These are phyloP conservation scores for Dothidotthia symphoricarpi DNA, from an alignment of 2,329 filamentous ascomycete species.

Conservation along the genomic window DNA sequence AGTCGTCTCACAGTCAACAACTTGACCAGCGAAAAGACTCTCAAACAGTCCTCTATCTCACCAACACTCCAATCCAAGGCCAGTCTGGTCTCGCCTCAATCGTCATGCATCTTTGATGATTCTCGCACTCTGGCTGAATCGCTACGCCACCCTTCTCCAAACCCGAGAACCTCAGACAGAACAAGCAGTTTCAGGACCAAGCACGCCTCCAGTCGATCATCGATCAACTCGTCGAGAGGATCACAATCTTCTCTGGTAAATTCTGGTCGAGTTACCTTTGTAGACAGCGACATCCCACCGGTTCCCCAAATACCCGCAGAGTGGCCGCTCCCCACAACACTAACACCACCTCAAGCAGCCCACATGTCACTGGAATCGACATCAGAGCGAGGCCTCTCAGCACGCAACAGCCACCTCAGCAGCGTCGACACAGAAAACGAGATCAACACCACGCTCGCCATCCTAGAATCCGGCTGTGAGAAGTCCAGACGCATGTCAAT, in stretches of 20 bases:
- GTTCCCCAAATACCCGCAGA: slow-evolving; percentile 26
- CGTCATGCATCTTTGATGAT: slow-evolving; percentile 32
- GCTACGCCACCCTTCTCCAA: slow-evolving; percentile 30
- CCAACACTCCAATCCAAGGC: slow-evolving; percentile 19
- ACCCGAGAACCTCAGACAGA: slow-evolving; percentile 33
- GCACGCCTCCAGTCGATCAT: slow-evolving; percentile 21
- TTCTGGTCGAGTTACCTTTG: slow-evolving; percentile 17
- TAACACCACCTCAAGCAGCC: slow-evolving; percentile 12
- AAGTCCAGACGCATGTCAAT: too few species aligned
- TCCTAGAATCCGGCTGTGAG: too few species aligned
- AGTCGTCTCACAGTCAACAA: slow-evolving; percentile 23
- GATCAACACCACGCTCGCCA: too few species aligned
- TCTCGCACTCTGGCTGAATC: slow-evolving; percentile 36
- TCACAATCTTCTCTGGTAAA: slow-evolving; percentile 15
- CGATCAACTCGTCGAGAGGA: slow-evolving; percentile 11
- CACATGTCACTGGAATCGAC: too few species aligned
- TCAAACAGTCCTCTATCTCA: slow-evolving; percentile 13
- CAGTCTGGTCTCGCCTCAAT: slow-evolving; percentile 30
- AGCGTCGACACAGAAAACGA: too few species aligned
- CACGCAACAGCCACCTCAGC: too few species aligned
- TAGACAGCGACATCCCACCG: slow-evolving; percentile 20
- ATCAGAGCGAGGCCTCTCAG: too few species aligned
- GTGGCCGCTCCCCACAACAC: slow-evolving; percentile 27
- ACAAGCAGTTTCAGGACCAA: slow-evolving; percentile 37
- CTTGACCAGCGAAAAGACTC: slow-evolving; percentile 22